phyloP scores from a whole-genome alignment of 306 rosid genomes.

The Urtica urens region DNA sequence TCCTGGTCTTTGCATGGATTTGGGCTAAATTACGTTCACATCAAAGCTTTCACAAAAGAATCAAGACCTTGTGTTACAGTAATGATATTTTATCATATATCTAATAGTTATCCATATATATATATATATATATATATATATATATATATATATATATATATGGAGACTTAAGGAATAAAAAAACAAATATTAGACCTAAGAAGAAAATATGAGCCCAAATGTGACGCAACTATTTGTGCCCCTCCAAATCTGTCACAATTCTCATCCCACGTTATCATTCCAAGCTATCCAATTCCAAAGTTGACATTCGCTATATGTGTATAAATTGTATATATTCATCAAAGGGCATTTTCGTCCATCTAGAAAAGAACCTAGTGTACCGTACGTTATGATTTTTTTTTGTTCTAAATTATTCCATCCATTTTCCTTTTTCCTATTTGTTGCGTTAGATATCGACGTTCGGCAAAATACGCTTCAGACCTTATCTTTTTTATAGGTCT shows the following conservation, averaged over 20 bases:
- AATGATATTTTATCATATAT: no score
- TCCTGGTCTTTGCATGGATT: conserved; percentile 1
- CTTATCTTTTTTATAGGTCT: conserved; percentile 32
- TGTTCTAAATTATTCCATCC: conserved; percentile 5
- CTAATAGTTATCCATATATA: no score
- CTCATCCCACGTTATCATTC: conserved; percentile 20
- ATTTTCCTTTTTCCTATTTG: background rate
- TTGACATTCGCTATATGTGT: conserved; percentile 38
- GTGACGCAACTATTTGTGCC: conserved; percentile 26
- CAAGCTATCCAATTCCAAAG: conserved; percentile 24
- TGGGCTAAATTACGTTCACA: background rate
- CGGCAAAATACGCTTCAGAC: conserved; percentile 29
- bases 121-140: no score
- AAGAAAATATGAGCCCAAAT: background rate
- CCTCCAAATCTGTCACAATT: conserved; percentile 14
- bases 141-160: no score
- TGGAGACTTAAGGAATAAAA: no score
- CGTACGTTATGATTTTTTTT: background rate
- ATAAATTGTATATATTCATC: background rate
- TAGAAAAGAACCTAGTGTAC: conserved; percentile 1
- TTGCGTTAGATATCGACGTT: conserved; percentile 6
- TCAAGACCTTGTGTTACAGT: background rate
- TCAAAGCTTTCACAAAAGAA: background rate
- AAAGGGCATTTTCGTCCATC: conserved; percentile 29
- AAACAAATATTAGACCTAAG: no score